Conservation (phyloP, 1,284 basidiomycete genomes). For the Xerocomus amazonicus region DNA sequence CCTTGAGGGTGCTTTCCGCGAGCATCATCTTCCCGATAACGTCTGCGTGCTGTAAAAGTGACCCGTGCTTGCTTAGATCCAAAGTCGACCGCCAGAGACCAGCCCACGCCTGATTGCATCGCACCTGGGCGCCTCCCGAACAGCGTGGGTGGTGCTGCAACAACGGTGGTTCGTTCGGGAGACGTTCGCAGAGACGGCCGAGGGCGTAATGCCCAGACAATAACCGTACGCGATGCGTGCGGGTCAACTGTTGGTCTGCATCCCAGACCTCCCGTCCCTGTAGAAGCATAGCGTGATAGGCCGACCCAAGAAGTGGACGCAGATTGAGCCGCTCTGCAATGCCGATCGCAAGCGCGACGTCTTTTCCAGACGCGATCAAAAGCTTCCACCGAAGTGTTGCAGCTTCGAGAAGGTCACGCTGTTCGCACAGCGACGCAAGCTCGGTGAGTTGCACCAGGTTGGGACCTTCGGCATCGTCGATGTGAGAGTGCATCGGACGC, state of each 20-base stretch:
- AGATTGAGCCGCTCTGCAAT: constrained; percentile 43
- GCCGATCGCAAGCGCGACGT: constrained; percentile 40
- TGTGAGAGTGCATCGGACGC: constrained; percentile 28
- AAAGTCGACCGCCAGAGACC: constrained; percentile 40
- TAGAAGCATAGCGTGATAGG: constrained; percentile 44
- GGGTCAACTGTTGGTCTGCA: constrained; percentile 34
- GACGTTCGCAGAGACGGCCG: constrained; percentile 39
- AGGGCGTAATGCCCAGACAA: constrained; percentile 43
- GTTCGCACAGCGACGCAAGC: constrained; percentile 44
- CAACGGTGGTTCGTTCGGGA: constrained; percentile 38
- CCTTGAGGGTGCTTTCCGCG: constrained; percentile 41
- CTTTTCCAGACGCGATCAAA: constrained; percentile 41
- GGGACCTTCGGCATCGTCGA: constrained; percentile 32
- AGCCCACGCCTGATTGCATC: constrained; percentile 41
- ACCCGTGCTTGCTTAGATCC: constrained; percentile 36
- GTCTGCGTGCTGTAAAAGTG: constrained; percentile 38
- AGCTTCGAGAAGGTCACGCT: constrained; percentile 40
- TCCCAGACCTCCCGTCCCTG: constrained; percentile 43
- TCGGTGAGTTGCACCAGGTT: constrained; percentile 42
- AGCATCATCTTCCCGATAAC: constrained; percentile 40
- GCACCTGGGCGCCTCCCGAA: constrained; percentile 36
- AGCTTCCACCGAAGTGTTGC: constrained; percentile 39
- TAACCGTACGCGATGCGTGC: constrained; percentile 41
- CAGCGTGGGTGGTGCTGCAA: constrained; percentile 39
- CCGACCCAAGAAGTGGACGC: constrained; percentile 38